phyloP scores from a whole-genome alignment of 2,329 filamentous ascomycete genomes.

The Arthroderma sp. region DNA sequence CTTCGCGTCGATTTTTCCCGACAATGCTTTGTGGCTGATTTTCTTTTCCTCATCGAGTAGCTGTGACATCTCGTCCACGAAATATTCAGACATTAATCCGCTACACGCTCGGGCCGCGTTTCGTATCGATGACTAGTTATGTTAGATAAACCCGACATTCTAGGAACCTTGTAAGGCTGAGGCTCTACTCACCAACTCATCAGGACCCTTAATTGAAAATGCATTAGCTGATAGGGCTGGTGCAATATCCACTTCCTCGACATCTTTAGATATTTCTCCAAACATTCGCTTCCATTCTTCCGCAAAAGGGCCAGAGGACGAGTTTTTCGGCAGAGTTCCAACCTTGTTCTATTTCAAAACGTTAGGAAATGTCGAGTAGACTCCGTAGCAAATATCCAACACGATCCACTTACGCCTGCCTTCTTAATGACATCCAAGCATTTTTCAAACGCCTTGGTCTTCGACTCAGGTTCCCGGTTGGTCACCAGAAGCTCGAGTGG shows the following conservation, averaged over 20 bases:
- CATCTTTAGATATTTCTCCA: conserved; percentile 63
- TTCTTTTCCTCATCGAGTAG: conserved; percentile 95
- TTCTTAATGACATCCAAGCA: conserved; percentile 76
- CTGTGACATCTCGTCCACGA: conserved; percentile 95
- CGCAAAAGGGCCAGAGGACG: conserved; percentile 72
- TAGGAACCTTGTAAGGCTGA: conserved; percentile 3
- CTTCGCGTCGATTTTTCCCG: conserved; percentile 80
- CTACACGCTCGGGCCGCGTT: conserved; percentile 90
- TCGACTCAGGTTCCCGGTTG: conserved; percentile 81
- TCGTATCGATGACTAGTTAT: conserved; percentile 64
- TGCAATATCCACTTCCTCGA: conserved; percentile 79
- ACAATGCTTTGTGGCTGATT: conserved; percentile 74
- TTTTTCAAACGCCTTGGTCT: conserved; percentile 77
- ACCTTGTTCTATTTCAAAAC: conserved; percentile 59
- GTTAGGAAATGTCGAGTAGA: conserved; percentile 6
- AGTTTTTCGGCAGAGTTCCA: conserved; percentile 73
- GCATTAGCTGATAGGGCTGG: conserved; percentile 68
- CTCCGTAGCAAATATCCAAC: not conserved
- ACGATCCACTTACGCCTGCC: conserved; percentile 54
- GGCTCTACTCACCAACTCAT: conserved; percentile 52
- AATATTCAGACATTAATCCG: conserved; percentile 88
- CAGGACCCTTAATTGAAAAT: conserved; percentile 88
- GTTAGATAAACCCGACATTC: conserved; percentile 8
- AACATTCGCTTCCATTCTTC: conserved; percentile 91
- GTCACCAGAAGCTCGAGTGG: conserved; percentile 84